phyloP scores from a whole-genome alignment of 441 rosid genomes.

The Aleurites moluccanus region DNA sequence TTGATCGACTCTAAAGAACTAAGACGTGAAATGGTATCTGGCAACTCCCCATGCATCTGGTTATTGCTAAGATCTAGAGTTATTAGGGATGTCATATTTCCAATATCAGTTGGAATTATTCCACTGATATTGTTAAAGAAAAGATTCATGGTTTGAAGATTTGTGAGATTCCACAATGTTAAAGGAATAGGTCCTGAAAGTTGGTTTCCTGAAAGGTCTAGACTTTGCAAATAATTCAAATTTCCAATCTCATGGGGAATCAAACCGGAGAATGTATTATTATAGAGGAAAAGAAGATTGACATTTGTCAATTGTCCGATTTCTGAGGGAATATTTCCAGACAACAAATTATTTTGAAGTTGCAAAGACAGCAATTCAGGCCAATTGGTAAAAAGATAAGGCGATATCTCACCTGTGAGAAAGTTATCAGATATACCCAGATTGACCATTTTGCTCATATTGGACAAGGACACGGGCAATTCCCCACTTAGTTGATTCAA shows the following conservation, averaged over 20 bases:
- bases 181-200: constrained; percentile 29
- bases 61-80: constrained; percentile 29
- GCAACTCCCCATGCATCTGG: constrained; percentile 29
- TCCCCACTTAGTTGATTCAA: constrained; percentile 48
- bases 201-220: constrained; percentile 31
- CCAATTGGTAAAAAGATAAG: constrained; percentile 48
- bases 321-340: constrained; percentile 50
- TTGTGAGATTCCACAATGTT: constrained; percentile 24
- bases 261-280: constrained; percentile 40
- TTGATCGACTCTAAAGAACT: constrained; percentile 18
- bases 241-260: constrained; percentile 56
- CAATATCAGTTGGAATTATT: constrained; percentile 29
- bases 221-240: constrained; percentile 16
- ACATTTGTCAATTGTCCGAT: constrained; percentile 45
- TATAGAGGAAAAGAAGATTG: constrained; percentile 35
- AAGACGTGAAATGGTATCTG: constrained; percentile 23
- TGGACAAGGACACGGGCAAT: constrained; percentile 54
- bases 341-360: constrained; percentile 50
- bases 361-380: constrained; percentile 48
- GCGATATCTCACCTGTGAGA: constrained; percentile 46
- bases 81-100: constrained; percentile 22
- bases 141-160: constrained; percentile 26
- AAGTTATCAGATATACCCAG: constrained; percentile 50
- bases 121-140: constrained; percentile 30
- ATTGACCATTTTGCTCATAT: constrained; percentile 32